Evolutionary conservation across 2,329 filamentous ascomycete genomes (phyloP).

Genomic region (Penicillium glabrum): DNA sequence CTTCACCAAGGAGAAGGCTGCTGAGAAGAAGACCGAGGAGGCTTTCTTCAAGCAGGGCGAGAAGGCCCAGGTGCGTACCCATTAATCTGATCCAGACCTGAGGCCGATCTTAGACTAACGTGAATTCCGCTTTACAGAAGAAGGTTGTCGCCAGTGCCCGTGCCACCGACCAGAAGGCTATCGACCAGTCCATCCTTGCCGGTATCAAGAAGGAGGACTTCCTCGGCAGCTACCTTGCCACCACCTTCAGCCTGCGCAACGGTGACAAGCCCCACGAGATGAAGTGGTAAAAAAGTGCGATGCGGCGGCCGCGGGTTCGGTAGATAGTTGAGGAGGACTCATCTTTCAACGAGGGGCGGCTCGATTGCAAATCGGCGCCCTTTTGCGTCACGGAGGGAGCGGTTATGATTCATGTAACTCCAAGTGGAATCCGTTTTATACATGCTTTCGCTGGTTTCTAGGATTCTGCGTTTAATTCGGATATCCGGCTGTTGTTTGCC

Average conservation of each 20-base stretch:
- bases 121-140: slow-evolving; percentile 64
- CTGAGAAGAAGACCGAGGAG: slow-evolving; percentile 95
- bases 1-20: slow-evolving; percentile 91
- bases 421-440: slow-evolving; percentile 35
- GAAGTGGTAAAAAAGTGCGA: slow-evolving; percentile 76
- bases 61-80: slow-evolving; percentile 81
- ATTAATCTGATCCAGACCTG: neutral
- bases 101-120: neutral
- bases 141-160: slow-evolving; percentile 91
- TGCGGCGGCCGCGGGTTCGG: slow-evolving; percentile 41
- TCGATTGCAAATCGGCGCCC: slow-evolving; percentile 36
- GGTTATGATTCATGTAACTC: slow-evolving; percentile 44
- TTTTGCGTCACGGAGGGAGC: slow-evolving; percentile 31
- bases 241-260: slow-evolving; percentile 97
- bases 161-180: slow-evolving; percentile 94
- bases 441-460: slow-evolving; percentile 29
- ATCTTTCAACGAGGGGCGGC: slow-evolving; percentile 37
- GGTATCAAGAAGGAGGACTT: slow-evolving; percentile 98
- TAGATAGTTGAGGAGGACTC: slow-evolving; percentile 41
- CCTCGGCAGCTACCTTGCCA: slow-evolving; percentile 89
- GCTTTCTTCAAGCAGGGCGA: slow-evolving; percentile 99
- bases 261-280: slow-evolving; percentile 99
- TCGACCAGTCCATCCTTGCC: slow-evolving; percentile 94
- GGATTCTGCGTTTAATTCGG: slow-evolving; percentile 35
- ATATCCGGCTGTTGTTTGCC: slow-evolving; percentile 32